A percentile compares a stretch with the other conserved stretches of the same genome.
Conservation (phyloP, 2,329 filamentous ascomycete species). For the Diaporthe citri region DNA sequence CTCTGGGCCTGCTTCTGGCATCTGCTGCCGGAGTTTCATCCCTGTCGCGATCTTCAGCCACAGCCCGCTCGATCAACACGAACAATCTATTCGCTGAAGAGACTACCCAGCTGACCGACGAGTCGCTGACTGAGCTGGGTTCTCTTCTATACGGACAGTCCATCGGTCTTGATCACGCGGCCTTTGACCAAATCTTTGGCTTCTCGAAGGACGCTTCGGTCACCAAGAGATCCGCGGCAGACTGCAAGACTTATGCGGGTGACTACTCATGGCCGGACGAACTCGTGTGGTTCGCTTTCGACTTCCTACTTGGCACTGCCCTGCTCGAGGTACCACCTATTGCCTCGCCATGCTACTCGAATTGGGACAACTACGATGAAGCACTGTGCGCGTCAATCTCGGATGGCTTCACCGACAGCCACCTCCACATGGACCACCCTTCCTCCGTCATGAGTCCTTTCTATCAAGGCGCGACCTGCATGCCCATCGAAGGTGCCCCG, state of each 20-base stretch:
- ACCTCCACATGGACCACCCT: conserved; percentile 46
- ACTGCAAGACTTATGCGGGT: conserved; percentile 54
- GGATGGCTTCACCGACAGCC: conserved; percentile 50
- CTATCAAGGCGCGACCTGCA: conserved; percentile 49
- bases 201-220: conserved; percentile 1
- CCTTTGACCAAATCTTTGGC: conserved; percentile 14
- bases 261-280: conserved; percentile 66
- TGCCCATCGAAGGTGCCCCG: conserved; percentile 44
- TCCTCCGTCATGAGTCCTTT: conserved; percentile 36
- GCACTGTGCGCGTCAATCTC: conserved; percentile 55
- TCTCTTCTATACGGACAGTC: background rate
- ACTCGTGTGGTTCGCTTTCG: conserved; percentile 62
- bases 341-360: conserved; percentile 64
- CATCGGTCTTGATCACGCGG: background rate
- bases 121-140: conserved; percentile 16
- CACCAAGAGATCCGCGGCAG: background rate
- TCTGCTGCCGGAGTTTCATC: conserved; percentile 15
- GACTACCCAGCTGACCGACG: conserved; percentile 20
- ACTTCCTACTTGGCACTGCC: conserved; percentile 62
- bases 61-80: conserved; percentile 9
- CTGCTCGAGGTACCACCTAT: conserved; percentile 67
- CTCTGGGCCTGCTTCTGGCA: conserved; percentile 22
- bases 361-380: conserved; percentile 56
- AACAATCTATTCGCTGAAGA: conserved; percentile 16
- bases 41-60: conserved; percentile 19